These are phyloP conservation scores for Tetrapisispora namnaoensis DNA, from an alignment of 805 yeast species.

Conservation along the genomic window DNA sequence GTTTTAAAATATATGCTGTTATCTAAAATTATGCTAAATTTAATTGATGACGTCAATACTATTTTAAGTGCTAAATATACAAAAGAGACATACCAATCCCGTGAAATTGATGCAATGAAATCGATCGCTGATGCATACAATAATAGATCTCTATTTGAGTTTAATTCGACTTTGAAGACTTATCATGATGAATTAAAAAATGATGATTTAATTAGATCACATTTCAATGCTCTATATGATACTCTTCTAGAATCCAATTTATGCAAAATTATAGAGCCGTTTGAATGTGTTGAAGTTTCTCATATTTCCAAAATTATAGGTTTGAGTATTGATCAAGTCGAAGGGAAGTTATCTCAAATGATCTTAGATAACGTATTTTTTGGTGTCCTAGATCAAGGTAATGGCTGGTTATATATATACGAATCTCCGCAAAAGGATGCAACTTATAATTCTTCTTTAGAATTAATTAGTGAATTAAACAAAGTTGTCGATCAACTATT, in stretches of 20 bases:
- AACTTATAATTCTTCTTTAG: constrained; percentile 79
- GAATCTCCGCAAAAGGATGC: constrained; percentile 84
- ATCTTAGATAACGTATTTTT: constrained; percentile 89
- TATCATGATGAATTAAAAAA: constrained; percentile 69
- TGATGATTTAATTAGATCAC: constrained; percentile 83
- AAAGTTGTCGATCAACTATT: constrained; percentile 82
- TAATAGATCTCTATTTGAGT: constrained; percentile 82
- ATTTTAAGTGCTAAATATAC: constrained; percentile 67
- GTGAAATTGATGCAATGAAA: constrained; percentile 91
- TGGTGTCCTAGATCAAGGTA: constrained; percentile 96
- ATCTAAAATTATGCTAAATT: constrained; percentile 85
- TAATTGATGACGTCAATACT: constrained; percentile 74
- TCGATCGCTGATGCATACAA: constrained; percentile 85
- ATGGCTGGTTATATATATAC: constrained; percentile 90
- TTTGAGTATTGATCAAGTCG: constrained; percentile 77
- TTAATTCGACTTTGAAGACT: constrained; percentile 68
- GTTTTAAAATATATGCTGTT: constrained; percentile 87
- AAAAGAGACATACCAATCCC: constrained; percentile 57
- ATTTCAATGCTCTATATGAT: constrained; percentile 87
- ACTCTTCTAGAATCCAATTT: constrained; percentile 86
- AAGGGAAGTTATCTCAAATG: constrained; percentile 93
- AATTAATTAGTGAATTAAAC: constrained; percentile 78
- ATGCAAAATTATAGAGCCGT: constrained; percentile 91
- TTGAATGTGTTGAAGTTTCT: constrained; percentile 86
- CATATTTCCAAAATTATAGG: constrained; percentile 86